These are phyloP conservation scores for Arthrinium phaeospermum DNA, from an alignment of 2,329 filamentous ascomycete species.

Conservation along the genomic window DNA sequence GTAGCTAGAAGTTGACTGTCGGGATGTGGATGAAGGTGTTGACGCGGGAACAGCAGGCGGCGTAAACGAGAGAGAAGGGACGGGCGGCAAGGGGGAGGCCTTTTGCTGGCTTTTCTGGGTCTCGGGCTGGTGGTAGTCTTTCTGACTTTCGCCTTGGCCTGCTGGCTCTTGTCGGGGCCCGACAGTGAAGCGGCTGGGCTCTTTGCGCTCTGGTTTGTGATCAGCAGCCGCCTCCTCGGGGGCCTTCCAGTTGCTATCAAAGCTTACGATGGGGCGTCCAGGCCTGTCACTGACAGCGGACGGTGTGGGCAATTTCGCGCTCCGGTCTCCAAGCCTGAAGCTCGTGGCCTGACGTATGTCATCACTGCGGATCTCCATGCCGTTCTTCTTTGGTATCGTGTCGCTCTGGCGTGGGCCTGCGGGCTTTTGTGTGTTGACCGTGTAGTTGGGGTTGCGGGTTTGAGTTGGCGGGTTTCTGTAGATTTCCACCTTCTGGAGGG, in stretches of 20 bases:
- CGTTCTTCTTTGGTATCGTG: conserved; percentile 70
- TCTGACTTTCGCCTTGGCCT: conserved; percentile 32
- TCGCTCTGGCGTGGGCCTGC: conserved; percentile 42
- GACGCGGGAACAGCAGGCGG: conserved; percentile 50
- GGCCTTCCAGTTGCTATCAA: conserved; percentile 82
- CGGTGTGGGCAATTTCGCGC: conserved; percentile 84
- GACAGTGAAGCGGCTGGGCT: conserved; percentile 41
- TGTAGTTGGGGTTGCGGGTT: conserved; percentile 82
- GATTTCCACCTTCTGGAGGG: conserved; percentile 70
- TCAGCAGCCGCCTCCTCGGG: conserved; percentile 74
- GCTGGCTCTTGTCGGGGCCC: conserved; percentile 27
- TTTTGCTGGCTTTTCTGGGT: conserved; percentile 40
- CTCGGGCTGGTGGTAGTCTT: conserved; percentile 34
- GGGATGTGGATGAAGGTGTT: conserved; percentile 39
- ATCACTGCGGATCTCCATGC: conserved; percentile 81
- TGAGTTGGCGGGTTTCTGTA: conserved; percentile 84
- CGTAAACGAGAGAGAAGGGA: conserved; percentile 63
- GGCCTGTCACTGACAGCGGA: conserved; percentile 89
- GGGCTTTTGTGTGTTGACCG: conserved; percentile 60
- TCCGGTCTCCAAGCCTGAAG: conserved; percentile 86
- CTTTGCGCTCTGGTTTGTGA: conserved; percentile 62
- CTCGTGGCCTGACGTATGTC: conserved; percentile 91
- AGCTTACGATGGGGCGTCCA: conserved; percentile 96
- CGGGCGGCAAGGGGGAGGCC: conserved; percentile 43
- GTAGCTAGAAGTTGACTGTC: conserved; percentile 39